Conservation (phyloP, 352 stramenopile genomes). For the Phytophthora pini region DNA sequence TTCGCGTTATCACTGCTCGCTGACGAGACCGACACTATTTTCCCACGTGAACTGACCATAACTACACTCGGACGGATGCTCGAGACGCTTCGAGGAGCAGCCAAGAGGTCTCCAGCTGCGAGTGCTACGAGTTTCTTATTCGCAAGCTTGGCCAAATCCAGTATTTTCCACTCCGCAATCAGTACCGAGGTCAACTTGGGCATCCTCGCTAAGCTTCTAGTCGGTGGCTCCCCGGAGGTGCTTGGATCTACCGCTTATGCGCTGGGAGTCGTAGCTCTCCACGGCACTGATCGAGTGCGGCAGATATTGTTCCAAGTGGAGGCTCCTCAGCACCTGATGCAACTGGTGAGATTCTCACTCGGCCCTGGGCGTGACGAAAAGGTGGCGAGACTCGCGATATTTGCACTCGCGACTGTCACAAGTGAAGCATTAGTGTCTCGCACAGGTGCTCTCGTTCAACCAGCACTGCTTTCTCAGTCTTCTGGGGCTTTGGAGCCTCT, state of each 20-base stretch:
- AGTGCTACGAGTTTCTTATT: slow-evolving; percentile 67
- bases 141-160: slow-evolving; percentile 58
- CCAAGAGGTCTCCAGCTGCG: slow-evolving; percentile 62
- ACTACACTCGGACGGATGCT: slow-evolving; percentile 44
- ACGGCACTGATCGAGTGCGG: slow-evolving; percentile 45
- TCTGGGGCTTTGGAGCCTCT: slow-evolving; percentile 19
- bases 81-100: slow-evolving; percentile 69
- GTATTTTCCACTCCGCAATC: slow-evolving; percentile 50
- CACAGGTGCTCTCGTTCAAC: slow-evolving; percentile 17
- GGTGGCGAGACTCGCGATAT: slow-evolving; percentile 49
- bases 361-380: slow-evolving; percentile 37
- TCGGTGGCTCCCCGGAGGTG: slow-evolving; percentile 60
- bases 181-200: slow-evolving; percentile 64
- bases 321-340: slow-evolving; percentile 50
- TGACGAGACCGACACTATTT: slow-evolving; percentile 57
- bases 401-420: slow-evolving; percentile 49
- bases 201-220: slow-evolving; percentile 72
- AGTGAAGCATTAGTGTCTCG: slow-evolving; percentile 39
- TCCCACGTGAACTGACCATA: slow-evolving; percentile 54
- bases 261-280: slow-evolving; percentile 52
- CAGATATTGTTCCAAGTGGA: slow-evolving; percentile 62
- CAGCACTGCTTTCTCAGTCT: slow-evolving; percentile 17
- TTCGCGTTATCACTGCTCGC: slow-evolving; percentile 67
- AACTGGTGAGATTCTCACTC: slow-evolving; percentile 42
- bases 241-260: slow-evolving; percentile 58